Percentiles rank a stretch among this genome's conserved stretches.
phyloP scores from a whole-genome alignment of 2,329 filamentous ascomycete genomes.

The Stylonectria norvegica region DNA sequence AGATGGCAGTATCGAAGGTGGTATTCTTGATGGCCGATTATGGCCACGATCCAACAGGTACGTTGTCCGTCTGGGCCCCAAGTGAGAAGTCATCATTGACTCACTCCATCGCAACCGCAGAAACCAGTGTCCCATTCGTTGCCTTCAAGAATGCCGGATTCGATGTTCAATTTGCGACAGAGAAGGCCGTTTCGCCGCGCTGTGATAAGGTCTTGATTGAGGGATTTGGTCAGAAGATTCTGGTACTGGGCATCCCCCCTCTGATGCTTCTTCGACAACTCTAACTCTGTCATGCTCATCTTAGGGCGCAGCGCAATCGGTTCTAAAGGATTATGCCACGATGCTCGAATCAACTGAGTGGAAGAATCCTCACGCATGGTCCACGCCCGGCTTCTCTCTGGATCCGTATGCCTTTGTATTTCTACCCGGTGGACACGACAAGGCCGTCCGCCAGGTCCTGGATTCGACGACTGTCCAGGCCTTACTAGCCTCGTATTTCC shows the following conservation, averaged over 20 bases:
- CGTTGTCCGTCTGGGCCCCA: neutral
- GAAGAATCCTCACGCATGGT: slow-evolving; percentile 44
- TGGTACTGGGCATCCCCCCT: slow-evolving; percentile 38
- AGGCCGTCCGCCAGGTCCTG: slow-evolving; percentile 48
- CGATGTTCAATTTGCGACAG: slow-evolving; percentile 47
- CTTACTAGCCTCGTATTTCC: slow-evolving; percentile 46
- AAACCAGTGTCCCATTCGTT: slow-evolving; percentile 48
- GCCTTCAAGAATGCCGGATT: slow-evolving; percentile 48
- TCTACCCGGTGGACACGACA: slow-evolving; percentile 43
- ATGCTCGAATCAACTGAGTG: slow-evolving; percentile 43
- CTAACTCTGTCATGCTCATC: neutral
- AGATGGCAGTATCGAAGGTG: slow-evolving; percentile 31
- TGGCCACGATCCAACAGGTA: slow-evolving; percentile 54
- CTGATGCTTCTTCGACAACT: neutral
- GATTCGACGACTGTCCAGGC: slow-evolving; percentile 44
- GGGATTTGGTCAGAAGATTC: slow-evolving; percentile 47
- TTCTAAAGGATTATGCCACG: slow-evolving; percentile 39
- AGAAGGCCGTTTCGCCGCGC: slow-evolving; percentile 42
- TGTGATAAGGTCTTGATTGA: slow-evolving; percentile 50
- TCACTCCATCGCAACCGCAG: slow-evolving; percentile 27
- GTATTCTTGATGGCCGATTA: slow-evolving; percentile 53
- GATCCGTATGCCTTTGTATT: slow-evolving; percentile 19
- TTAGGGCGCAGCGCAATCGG: slow-evolving; percentile 43
- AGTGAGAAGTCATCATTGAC: neutral
- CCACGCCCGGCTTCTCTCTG: slow-evolving; percentile 41